Base-by-base conservation (phyloP, 768 basidiomycete genomes). In the Floccularia luteovirens region DNA sequence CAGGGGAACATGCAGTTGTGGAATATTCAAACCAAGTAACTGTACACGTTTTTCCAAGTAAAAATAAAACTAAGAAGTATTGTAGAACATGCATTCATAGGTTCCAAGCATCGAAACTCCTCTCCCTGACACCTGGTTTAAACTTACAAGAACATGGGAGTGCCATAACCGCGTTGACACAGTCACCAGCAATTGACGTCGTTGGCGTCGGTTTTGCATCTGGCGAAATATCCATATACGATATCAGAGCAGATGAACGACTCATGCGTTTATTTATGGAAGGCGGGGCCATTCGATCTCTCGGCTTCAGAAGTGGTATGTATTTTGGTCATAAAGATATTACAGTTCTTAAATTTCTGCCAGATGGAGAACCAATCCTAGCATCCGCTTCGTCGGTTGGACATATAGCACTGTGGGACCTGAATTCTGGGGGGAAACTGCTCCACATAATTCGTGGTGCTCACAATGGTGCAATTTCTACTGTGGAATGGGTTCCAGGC, bases 121-220 rank as follows among this genome's bases (percentile, higher is more conserved):
- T 75, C 16, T 68, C 67, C 5, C 57, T 61, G 7, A 61, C 48
- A 33, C 33, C 54, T 55, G 42, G 60, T 55, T 31, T 49, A 30
- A 48, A 53, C 8, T 39, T 49, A 31, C 51, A 46, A 44, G 61
- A 39, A 42, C 54, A 53, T 5, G 48, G 55, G 3, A 58, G 52
- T 38, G 70, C 86, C 6, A 77, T 98, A 48, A 92, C 90, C 1
- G 66, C 82, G 2, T 53, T 97, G 27, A 77, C 79, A 1, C 96
- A 96, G 56, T 93, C 91, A 6, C 93, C 94, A 19, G 96, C 93
- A 11, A 84, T 98, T 38, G 96, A 99, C 52, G 90, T 98, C 7
- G 73, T 98, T 27, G 96, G 90, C n/a, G 68, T 99, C 36, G 94
- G 91, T 1, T 90, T 88, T 56, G 67, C 81, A 1, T 88, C 86